Evolutionary conservation across 306 rosid genomes (phyloP).

Genomic region (Dalbergia cultrata): DNA sequence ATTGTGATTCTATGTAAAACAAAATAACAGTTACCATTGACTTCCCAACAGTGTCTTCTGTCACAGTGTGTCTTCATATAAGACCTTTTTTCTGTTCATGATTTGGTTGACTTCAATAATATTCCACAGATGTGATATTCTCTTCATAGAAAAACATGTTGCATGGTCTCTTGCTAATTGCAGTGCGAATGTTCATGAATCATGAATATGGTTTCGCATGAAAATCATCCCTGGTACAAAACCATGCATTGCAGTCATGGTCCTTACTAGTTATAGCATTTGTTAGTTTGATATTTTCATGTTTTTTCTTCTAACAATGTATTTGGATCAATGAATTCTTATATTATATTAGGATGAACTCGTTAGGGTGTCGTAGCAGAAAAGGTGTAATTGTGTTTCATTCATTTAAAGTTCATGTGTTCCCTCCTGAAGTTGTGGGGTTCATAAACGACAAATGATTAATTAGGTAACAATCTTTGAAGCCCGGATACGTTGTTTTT

Average conservation of each 20-base stretch:
- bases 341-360: background rate
- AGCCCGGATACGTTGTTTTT: too few species aligned
- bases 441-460: constrained; percentile 36
- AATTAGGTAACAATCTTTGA: too few species aligned
- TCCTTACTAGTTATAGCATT: background rate
- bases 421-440: constrained; percentile 42
- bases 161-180: background rate
- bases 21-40: background rate
- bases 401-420: constrained; percentile 40
- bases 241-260: background rate
- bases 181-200: constrained; percentile 9
- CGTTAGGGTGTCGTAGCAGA: background rate
- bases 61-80: background rate
- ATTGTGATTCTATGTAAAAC: background rate
- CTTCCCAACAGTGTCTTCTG: too few species aligned
- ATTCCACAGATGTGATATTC: constrained; percentile 48
- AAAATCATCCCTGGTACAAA: background rate
- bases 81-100: background rate
- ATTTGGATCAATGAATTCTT: constrained; percentile 10
- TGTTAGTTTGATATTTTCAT: background rate
- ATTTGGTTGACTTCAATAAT: constrained; percentile 25
- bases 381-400: background rate
- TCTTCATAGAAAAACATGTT: background rate
- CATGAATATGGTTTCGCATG: constrained; percentile 7
- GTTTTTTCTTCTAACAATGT: constrained; percentile 21